A percentile compares a stretch with the other conserved stretches of the same genome.
These are phyloP conservation scores for Leucocoprinus sp. DNA, from an alignment of 768 basidiomycete species.

Conservation along the genomic window DNA sequence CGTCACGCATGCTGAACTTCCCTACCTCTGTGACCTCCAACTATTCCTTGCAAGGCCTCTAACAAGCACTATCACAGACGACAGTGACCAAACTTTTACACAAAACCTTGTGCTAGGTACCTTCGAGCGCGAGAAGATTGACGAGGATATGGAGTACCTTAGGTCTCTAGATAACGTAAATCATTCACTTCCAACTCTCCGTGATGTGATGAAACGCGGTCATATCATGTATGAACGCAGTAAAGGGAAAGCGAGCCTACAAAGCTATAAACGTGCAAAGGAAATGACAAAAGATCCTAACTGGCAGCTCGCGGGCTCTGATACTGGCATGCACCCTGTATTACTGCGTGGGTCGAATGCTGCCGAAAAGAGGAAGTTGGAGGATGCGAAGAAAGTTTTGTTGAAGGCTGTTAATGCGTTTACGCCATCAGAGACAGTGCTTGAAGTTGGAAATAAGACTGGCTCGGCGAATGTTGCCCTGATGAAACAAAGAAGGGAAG, in stretches of 20 bases:
- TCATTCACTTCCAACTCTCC: conserved; percentile 54
- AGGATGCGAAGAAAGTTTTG: conserved; percentile 55
- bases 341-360: conserved; percentile 34
- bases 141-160: conserved; percentile 80
- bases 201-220: conserved; percentile 81
- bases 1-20: conserved; percentile 76
- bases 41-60: conserved; percentile 83
- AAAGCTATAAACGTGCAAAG: conserved; percentile 85
- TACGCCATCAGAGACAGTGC: conserved; percentile 80
- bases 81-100: conserved; percentile 57
- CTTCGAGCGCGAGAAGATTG: conserved; percentile 70
- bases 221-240: conserved; percentile 93
- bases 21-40: conserved; percentile 87
- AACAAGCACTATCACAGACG: conserved; percentile 37
- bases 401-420: conserved; percentile 75
- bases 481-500: conserved; percentile 85
- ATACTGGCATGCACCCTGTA: conserved; percentile 67
- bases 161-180: conserved; percentile 55
- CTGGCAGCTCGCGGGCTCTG: conserved; percentile 62
- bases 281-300: conserved; percentile 68
- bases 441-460: conserved; percentile 79
- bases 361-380: conserved; percentile 30
- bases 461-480: conserved; percentile 53
- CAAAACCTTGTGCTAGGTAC: conserved; percentile 73
- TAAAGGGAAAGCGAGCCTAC: conserved; percentile 80